phyloP scores from a whole-genome alignment of 2,329 filamentous ascomycete genomes.

The Tricladium varicosporioides region DNA sequence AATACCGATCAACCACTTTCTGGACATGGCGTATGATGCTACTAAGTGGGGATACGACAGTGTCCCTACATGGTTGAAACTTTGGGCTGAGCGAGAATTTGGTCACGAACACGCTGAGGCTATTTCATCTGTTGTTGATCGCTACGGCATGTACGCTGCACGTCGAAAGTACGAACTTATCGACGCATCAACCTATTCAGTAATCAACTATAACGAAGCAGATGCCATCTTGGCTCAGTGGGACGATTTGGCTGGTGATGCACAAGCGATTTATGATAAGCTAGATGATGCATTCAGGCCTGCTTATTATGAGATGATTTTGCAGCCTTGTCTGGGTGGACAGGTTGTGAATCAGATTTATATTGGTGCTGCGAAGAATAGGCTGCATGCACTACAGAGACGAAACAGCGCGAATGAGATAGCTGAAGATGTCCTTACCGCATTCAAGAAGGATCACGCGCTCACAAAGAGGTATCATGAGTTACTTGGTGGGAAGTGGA shows the following conservation, averaged over 20 bases:
- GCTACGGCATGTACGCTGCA: constrained; percentile 55
- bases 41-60: constrained; percentile 54
- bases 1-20: constrained; percentile 51
- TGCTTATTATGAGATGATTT: constrained; percentile 61
- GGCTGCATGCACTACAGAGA: constrained; percentile 53
- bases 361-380: constrained; percentile 50
- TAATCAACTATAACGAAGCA: constrained; percentile 64
- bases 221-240: constrained; percentile 56
- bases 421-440: constrained; percentile 49
- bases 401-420: constrained; percentile 54
- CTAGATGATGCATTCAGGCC: constrained; percentile 50
- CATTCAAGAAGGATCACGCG: constrained; percentile 56
- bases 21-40: constrained; percentile 65
- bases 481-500: constrained; percentile 61
- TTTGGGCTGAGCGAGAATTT: constrained; percentile 59
- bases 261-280: constrained; percentile 54
- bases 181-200: constrained; percentile 55
- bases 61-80: constrained; percentile 53
- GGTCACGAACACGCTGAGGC: constrained; percentile 44
- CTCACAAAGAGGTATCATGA: constrained; percentile 56
- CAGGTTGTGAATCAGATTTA: constrained; percentile 54
- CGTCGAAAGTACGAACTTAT: constrained; percentile 62
- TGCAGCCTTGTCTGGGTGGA: constrained; percentile 59
- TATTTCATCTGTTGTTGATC: constrained; percentile 51
- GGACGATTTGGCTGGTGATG: constrained; percentile 49